Conservation (phyloP, 1,284 basidiomycete species). For the Porogramme epimiltina region DNA sequence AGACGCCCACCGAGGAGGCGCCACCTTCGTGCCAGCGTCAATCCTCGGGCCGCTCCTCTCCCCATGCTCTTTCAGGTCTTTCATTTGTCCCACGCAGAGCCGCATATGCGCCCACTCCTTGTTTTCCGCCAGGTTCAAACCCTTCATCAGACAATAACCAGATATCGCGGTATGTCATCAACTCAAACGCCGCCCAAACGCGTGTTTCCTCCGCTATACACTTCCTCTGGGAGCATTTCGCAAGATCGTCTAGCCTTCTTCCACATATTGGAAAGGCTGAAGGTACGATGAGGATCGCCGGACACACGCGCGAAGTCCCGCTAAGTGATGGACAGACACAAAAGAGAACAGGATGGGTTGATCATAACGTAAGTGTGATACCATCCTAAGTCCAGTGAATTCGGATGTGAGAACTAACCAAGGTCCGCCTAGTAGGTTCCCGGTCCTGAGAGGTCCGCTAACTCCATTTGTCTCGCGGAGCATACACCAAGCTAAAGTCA, state of each 20-base stretch:
- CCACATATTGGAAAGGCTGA: constrained; percentile 84
- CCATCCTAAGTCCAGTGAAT: background rate
- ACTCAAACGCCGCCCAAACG: constrained; percentile 25
- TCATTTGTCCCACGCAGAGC: too few relatives aligned
- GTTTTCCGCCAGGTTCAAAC: background rate
- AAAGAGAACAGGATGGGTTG: constrained; percentile 93
- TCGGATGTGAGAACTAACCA: constrained; percentile 1
- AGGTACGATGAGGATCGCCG: constrained; percentile 45
- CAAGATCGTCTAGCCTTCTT: constrained; percentile 85
- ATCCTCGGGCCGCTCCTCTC: too few relatives aligned
- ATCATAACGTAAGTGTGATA: constrained; percentile 64
- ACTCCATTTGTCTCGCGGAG: background rate
- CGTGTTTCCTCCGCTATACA: constrained; percentile 55
- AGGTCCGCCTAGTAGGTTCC: constrained; percentile 54
- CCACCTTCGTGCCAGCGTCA: too few relatives aligned
- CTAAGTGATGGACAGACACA: constrained; percentile 63
- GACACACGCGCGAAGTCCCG: background rate
- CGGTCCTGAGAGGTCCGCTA: constrained; percentile 72
- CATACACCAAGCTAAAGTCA: background rate
- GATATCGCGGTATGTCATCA: background rate
- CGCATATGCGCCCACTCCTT: background rate
- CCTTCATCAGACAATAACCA: background rate
- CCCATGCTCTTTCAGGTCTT: too few relatives aligned
- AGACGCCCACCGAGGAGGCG: too few relatives aligned
- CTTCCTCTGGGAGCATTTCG: constrained; percentile 54